These are phyloP conservation scores for Daldinia grandis DNA, from an alignment of 495 filamentous ascomycete species.

Conservation along the genomic window DNA sequence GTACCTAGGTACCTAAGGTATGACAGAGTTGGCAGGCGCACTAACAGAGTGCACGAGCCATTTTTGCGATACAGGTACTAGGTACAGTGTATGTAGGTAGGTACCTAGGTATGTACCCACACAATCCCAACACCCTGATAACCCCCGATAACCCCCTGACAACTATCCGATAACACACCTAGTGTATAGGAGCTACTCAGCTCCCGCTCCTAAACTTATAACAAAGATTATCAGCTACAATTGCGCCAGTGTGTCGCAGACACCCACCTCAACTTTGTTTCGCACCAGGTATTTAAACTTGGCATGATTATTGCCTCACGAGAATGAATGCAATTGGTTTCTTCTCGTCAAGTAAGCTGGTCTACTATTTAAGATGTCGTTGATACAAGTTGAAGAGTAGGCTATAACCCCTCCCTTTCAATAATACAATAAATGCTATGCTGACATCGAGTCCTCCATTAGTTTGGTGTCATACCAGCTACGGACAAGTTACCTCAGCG, in stretches of 20 bases:
- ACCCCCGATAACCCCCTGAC: background rate
- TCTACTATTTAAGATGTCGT: slow-evolving; percentile 70
- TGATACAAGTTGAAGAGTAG: slow-evolving; percentile 97
- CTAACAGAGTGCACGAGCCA: too few relatives aligned
- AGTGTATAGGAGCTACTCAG: background rate
- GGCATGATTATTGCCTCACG: slow-evolving; percentile 11
- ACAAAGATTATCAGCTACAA: background rate
- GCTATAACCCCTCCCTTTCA: slow-evolving; percentile 46
- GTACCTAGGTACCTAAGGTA: too few relatives aligned
- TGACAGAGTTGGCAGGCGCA: too few relatives aligned
- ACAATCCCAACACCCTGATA: background rate
- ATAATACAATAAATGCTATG: slow-evolving; percentile 3
- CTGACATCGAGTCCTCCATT: slow-evolving; percentile 9
- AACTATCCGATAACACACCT: background rate
- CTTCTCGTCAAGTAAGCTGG: slow-evolving; percentile 6
- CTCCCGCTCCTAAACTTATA: background rate
- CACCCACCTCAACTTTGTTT: background rate
- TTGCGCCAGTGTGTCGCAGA: background rate
- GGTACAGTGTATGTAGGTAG: too few relatives aligned
- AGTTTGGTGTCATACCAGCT: slow-evolving; percentile 95
- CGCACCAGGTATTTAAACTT: background rate
- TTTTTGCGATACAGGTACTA: background rate
- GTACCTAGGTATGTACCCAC: too few relatives aligned
- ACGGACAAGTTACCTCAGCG: slow-evolving; percentile 87
- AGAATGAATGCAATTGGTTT: slow-evolving; percentile 21